Conservation (phyloP, 2,329 filamentous ascomycete species). For the Fonsecaea erecta region DNA sequence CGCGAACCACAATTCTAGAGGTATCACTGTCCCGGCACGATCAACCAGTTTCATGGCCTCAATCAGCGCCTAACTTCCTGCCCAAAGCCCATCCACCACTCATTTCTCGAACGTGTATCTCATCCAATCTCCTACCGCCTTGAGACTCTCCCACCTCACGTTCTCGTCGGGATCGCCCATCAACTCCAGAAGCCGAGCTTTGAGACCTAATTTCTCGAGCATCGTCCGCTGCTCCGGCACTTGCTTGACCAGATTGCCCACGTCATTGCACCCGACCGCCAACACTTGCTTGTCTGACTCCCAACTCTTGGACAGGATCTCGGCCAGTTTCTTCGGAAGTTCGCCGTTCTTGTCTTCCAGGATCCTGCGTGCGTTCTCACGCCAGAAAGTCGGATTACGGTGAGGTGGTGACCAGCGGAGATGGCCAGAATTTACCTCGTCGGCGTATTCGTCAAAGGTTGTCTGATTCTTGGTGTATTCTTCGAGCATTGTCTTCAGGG, state of each 20-base stretch:
- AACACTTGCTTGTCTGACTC: conserved; percentile 85
- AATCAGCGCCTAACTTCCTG: neutral
- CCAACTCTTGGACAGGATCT: conserved; percentile 81
- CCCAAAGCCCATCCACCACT: conserved; percentile 24
- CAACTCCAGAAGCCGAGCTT: conserved; percentile 87
- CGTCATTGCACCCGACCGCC: conserved; percentile 90
- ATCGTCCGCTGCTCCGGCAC: conserved; percentile 80
- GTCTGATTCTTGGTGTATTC: conserved; percentile 77
- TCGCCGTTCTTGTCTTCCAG: conserved; percentile 81
- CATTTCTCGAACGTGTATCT: conserved; percentile 68
- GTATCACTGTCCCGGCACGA: neutral
- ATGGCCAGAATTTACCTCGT: conserved; percentile 83
- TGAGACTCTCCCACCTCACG: conserved; percentile 89
- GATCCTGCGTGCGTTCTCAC: conserved; percentile 85
- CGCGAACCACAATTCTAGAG: neutral
- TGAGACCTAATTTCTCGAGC: conserved; percentile 82
- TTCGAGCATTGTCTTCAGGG: conserved; percentile 70
- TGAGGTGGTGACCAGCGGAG: conserved; percentile 93
- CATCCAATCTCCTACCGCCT: conserved; percentile 79
- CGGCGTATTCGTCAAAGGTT: conserved; percentile 72
- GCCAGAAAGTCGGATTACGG: conserved; percentile 84
- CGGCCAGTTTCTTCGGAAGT: conserved; percentile 78
- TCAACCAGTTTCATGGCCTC: neutral
- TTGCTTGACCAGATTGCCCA: conserved; percentile 85
- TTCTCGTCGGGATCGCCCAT: conserved; percentile 89